Percentiles rank a stretch among this genome's conserved stretches.
Conservation (phyloP, 331 rosid genomes). For the Spiraea crenata region DNA sequence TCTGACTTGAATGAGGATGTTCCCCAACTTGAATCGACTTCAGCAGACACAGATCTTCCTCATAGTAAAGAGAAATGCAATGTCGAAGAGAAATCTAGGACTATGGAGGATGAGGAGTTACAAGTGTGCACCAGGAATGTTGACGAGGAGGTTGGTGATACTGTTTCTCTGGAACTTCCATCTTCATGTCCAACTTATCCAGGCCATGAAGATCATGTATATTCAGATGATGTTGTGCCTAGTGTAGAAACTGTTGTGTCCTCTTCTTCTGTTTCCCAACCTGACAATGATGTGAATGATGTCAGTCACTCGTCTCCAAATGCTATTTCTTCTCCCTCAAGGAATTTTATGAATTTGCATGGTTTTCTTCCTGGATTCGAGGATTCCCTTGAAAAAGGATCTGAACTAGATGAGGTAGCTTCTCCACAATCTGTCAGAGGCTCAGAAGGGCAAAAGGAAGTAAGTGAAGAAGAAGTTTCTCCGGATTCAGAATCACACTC, state of each 20-base stretch:
- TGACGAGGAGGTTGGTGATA: slow-evolving; percentile 32
- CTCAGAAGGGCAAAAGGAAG: slow-evolving; percentile 27
- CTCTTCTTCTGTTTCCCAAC: slow-evolving; percentile 26
- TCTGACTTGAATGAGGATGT: slow-evolving; percentile 28
- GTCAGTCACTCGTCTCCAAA: slow-evolving; percentile 26
- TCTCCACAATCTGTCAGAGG: slow-evolving; percentile 34
- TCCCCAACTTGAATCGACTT: slow-evolving; percentile 42
- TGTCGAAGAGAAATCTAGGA: slow-evolving; percentile 35
- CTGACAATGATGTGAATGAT: slow-evolving; percentile 33
- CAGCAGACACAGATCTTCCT: slow-evolving; percentile 27
- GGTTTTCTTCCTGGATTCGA: slow-evolving; percentile 30
- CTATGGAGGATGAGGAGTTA: slow-evolving; percentile 34
- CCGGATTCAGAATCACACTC: slow-evolving; percentile 31
- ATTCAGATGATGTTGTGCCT: slow-evolving; percentile 29
- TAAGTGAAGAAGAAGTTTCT: slow-evolving; percentile 32
- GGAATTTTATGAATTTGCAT: slow-evolving; percentile 29
- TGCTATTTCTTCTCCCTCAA: slow-evolving; percentile 32
- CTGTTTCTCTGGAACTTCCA: slow-evolving; percentile 30
- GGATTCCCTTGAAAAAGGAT: slow-evolving; percentile 30
- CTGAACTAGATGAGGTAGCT: slow-evolving; percentile 39
- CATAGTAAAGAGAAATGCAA: slow-evolving; percentile 26
- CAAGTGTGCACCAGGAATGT: slow-evolving; percentile 31
- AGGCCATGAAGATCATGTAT: slow-evolving; percentile 27
- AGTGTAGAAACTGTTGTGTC: slow-evolving; percentile 34
- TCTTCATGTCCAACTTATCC: slow-evolving; percentile 26